Conservation (phyloP, 768 basidiomycete species). For the Clitopilus hobsonii region DNA sequence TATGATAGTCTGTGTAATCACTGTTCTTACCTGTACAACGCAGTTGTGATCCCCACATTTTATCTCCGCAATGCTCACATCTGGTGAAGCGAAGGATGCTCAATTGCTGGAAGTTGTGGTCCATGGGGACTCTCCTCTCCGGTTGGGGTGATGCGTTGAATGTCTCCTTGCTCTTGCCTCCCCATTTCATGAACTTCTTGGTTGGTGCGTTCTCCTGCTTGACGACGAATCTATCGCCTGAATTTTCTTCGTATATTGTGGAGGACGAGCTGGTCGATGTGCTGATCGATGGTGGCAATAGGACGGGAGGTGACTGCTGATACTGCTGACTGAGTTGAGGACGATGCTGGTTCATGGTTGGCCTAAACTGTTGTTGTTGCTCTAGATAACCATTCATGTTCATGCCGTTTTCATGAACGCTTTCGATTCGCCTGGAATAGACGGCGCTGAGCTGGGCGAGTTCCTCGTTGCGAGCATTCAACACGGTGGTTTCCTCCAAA, state of each 20-base stretch:
- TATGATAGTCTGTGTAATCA: not conserved
- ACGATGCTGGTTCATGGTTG: not conserved
- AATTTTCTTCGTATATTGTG: conserved; percentile 43
- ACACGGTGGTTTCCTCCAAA: conserved; percentile 86
- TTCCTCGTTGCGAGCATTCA: conserved; percentile 91
- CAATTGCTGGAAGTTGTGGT: conserved; percentile 87
- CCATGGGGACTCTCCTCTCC: conserved; percentile 37
- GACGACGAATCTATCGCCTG: conserved; percentile 29
- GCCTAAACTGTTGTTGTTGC: not conserved
- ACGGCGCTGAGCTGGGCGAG: conserved; percentile 84
- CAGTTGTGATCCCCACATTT: conserved; percentile 97
- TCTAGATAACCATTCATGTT: not conserved
- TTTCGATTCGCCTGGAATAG: conserved; percentile 76
- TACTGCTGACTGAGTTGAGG: conserved; percentile 2
- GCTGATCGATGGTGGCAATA: conserved; percentile 31
- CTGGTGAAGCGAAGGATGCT: conserved; percentile 85
- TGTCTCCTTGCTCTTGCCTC: conserved; percentile 45
- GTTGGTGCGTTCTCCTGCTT: conserved; percentile 47
- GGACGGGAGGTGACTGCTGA: not conserved
- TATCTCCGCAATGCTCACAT: conserved; percentile 95
- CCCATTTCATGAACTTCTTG: conserved; percentile 69
- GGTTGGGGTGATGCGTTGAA: conserved; percentile 22
- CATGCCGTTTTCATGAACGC: conserved; percentile 28
- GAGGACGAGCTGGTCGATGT: conserved; percentile 42
- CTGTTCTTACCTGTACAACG: conserved; percentile 74